These are phyloP conservation scores for Ceratobasidium sp. DNA, from an alignment of 1,284 basidiomycete species.

Conservation along the genomic window DNA sequence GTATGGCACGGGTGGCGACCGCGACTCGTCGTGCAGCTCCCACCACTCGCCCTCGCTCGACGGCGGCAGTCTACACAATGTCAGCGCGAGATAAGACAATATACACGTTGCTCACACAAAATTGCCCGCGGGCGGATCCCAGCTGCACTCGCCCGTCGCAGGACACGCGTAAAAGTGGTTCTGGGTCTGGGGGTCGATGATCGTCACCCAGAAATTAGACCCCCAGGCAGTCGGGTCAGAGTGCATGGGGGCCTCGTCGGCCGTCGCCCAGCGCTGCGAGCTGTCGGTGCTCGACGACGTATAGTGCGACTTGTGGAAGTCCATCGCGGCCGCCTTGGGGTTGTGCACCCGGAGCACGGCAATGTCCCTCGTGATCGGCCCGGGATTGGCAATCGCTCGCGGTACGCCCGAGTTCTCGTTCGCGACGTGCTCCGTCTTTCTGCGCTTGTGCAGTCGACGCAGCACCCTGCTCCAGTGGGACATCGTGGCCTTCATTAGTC, in stretches of 20 bases:
- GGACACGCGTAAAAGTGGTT: slow-evolving; percentile 91
- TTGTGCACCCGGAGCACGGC: not conserved
- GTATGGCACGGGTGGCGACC: slow-evolving; percentile 77
- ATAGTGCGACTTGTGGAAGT: slow-evolving; percentile 3
- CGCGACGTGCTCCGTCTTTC: slow-evolving; percentile 17
- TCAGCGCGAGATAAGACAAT: not conserved
- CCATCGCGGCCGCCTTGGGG: not conserved
- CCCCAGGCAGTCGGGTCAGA: slow-evolving; percentile 59
- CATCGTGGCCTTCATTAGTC: slow-evolving; percentile 19
- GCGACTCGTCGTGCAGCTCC: slow-evolving; percentile 82
- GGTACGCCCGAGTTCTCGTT: not conserved
- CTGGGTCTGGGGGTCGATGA: slow-evolving; percentile 80
- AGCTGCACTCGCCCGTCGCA: slow-evolving; percentile 86
- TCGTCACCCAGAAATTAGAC: slow-evolving; percentile 84
- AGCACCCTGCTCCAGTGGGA: slow-evolving; percentile 17
- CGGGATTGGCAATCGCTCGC: not conserved
- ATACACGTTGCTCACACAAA: slow-evolving; percentile 67
- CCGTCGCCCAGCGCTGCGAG: slow-evolving; percentile 20
- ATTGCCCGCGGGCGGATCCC: slow-evolving; percentile 88
- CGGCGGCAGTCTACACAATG: slow-evolving; percentile 71
- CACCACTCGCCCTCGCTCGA: slow-evolving; percentile 90
- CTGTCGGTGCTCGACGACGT: slow-evolving; percentile 24
- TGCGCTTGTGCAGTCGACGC: slow-evolving; percentile 18
- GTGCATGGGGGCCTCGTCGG: slow-evolving; percentile 7
- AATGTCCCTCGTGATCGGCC: not conserved